Evolutionary conservation across 305 asterid genomes (phyloP).

Genomic region (Fraxinus greggii): DNA sequence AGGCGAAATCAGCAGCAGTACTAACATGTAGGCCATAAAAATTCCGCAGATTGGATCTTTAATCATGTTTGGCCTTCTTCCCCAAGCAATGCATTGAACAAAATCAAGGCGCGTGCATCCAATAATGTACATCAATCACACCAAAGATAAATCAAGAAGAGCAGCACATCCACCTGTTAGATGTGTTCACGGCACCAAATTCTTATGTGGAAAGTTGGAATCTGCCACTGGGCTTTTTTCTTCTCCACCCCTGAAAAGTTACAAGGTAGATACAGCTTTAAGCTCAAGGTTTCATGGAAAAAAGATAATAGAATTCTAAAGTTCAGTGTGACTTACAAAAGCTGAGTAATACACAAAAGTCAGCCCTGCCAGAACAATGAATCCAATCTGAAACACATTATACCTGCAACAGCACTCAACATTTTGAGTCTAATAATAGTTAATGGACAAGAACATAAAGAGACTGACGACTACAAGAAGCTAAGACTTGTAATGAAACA

Average conservation of each 20-base stretch:
- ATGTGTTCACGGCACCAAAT: slow-evolving; percentile 18
- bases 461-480: background rate
- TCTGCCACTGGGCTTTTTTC: slow-evolving; percentile 58
- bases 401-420: slow-evolving; percentile 55
- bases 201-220: slow-evolving; percentile 71
- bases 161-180: slow-evolving; percentile 25
- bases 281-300: background rate
- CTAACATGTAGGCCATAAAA: slow-evolving; percentile 28
- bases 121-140: slow-evolving; percentile 23
- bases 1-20: slow-evolving; percentile 30
- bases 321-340: slow-evolving; percentile 51
- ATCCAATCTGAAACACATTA: slow-evolving; percentile 91
- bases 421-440: background rate
- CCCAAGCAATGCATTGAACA: slow-evolving; percentile 35
- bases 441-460: background rate
- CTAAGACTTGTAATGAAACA: background rate
- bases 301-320: background rate
- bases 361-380: slow-evolving; percentile 83
- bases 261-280: background rate
- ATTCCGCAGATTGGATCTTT: slow-evolving; percentile 22
- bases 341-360: slow-evolving; percentile 89
- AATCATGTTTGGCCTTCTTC: slow-evolving; percentile 29
- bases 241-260: slow-evolving; percentile 59
- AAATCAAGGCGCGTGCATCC: slow-evolving; percentile 38
- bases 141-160: slow-evolving; percentile 24